Conservation (phyloP, 179 eudicot species). For the Silene vulgaris region DNA sequence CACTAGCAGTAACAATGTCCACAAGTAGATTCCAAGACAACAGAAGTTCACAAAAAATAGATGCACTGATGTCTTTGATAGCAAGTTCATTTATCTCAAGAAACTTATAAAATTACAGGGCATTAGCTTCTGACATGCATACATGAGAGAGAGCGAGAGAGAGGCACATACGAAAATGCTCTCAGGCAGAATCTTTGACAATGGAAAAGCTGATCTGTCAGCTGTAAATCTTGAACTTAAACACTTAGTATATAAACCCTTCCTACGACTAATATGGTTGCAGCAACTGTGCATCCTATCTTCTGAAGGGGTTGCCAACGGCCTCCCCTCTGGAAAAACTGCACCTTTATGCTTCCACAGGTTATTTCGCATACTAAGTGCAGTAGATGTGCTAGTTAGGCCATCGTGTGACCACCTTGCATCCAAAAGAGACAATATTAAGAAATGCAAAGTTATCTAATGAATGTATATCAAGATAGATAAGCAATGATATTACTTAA, state of each 20-base stretch:
- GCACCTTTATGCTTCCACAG: slow-evolving; percentile 33
- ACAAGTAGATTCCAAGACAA: not conserved
- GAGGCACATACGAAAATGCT: slow-evolving; percentile 51
- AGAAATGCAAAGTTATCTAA: not conserved
- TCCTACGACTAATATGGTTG: slow-evolving; percentile 40
- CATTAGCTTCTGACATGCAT: not conserved
- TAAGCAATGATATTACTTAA: not conserved
- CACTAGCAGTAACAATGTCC: slow-evolving; percentile 10
- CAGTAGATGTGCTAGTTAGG: slow-evolving; percentile 24
- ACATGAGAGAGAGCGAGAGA: not conserved
- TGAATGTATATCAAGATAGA: not conserved
- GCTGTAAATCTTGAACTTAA: slow-evolving; percentile 40
- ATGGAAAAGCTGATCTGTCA: slow-evolving; percentile 47
- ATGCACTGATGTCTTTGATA: not conserved
- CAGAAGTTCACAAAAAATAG: not conserved
- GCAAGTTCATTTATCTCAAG: not conserved
- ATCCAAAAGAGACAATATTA: slow-evolving; percentile 17
- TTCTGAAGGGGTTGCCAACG: slow-evolving; percentile 25
- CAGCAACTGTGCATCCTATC: slow-evolving; percentile 41
- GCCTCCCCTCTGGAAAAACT: slow-evolving; percentile 29
- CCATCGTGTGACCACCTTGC: slow-evolving; percentile 37
- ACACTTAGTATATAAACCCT: slow-evolving; percentile 31
- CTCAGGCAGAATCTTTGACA: slow-evolving; percentile 31
- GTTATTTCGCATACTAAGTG: slow-evolving; percentile 31
- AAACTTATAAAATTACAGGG: not conserved